These are phyloP conservation scores for Ophiosphaerella herpotricha DNA, from an alignment of 2,329 filamentous ascomycete genomes.

Conservation along the genomic window DNA sequence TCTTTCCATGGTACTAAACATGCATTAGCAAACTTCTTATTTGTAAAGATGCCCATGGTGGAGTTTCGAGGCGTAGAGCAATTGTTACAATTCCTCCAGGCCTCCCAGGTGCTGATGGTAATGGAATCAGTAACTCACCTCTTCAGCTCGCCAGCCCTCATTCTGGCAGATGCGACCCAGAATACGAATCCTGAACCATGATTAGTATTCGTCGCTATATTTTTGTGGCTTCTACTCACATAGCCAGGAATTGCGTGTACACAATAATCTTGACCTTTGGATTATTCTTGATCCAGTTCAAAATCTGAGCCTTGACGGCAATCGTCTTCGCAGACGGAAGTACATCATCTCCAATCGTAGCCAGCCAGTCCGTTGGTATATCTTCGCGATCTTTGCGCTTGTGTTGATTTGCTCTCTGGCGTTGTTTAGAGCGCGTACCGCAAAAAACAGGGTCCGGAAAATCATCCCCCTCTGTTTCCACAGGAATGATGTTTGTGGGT, in stretches of 20 bases:
- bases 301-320: conserved; percentile 52
- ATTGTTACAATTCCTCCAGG: too few relatives aligned
- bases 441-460: not conserved
- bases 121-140: conserved; percentile 29
- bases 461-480: conserved; percentile 24
- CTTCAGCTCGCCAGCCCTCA: conserved; percentile 55
- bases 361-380: conserved; percentile 47
- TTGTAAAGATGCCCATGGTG: too few relatives aligned
- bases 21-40: not conserved
- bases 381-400: conserved; percentile 27
- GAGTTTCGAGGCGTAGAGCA: too few relatives aligned
- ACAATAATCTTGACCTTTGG: conserved; percentile 61
- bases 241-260: conserved; percentile 63
- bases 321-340: conserved; percentile 53
- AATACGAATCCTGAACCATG: conserved; percentile 49
- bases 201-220: conserved; percentile 7
- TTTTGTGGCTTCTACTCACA: conserved; percentile 35
- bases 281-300: conserved; percentile 53
- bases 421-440: conserved; percentile 20
- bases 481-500: conserved; percentile 29
- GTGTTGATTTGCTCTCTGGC: conserved; percentile 20
- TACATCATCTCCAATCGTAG: conserved; percentile 39
- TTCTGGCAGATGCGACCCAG: conserved; percentile 55
- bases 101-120: too few relatives aligned
- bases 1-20: conserved; percentile 54